A percentile compares a stretch with the other conserved stretches of the same genome.
These are phyloP conservation scores for Trebouxia gelatinosa DNA, from an alignment of 163 green algal genomes.

Conservation along the genomic window DNA sequence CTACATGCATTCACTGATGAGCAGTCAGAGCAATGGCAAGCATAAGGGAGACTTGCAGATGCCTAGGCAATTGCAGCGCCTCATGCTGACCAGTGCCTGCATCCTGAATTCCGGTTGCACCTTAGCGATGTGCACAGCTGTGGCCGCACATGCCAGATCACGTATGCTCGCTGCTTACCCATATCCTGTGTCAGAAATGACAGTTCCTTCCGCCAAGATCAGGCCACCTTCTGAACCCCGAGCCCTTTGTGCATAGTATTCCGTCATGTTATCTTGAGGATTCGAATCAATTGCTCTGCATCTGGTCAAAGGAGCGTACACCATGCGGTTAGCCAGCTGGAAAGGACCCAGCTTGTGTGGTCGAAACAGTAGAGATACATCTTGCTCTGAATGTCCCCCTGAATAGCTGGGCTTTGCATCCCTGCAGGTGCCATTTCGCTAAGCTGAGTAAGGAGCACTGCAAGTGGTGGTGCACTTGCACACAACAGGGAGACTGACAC, in stretches of 20 bases:
- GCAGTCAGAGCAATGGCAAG: not conserved
- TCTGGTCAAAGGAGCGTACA: constrained; percentile 74
- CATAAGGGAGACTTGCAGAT: not conserved
- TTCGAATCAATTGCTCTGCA: constrained; percentile 17
- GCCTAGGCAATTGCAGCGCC: not conserved
- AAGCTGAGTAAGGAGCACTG: not conserved
- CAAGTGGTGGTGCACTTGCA: no score
- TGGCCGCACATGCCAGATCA: not conserved
- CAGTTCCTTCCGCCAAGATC: constrained; percentile 68
- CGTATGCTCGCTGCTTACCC: constrained; percentile 1
- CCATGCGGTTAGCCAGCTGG: constrained; percentile 63
- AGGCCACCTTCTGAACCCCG: constrained; percentile 50
- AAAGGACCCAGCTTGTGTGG: constrained; percentile 40
- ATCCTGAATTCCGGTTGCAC: no score
- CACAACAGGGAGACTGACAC: not conserved
- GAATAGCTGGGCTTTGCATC: not conserved
- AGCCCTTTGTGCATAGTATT: constrained; percentile 72
- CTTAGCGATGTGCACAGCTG: no score
- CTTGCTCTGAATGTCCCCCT: not conserved
- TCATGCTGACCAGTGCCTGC: not conserved
- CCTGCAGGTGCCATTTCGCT: not conserved
- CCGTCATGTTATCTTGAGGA: constrained; percentile 3
- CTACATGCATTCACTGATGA: not conserved
- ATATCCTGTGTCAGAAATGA: constrained; percentile 27
- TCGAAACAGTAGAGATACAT: constrained; percentile 36